These are phyloP conservation scores for Russula earlei DNA, from an alignment of 768 basidiomycete species.

Conservation along the genomic window DNA sequence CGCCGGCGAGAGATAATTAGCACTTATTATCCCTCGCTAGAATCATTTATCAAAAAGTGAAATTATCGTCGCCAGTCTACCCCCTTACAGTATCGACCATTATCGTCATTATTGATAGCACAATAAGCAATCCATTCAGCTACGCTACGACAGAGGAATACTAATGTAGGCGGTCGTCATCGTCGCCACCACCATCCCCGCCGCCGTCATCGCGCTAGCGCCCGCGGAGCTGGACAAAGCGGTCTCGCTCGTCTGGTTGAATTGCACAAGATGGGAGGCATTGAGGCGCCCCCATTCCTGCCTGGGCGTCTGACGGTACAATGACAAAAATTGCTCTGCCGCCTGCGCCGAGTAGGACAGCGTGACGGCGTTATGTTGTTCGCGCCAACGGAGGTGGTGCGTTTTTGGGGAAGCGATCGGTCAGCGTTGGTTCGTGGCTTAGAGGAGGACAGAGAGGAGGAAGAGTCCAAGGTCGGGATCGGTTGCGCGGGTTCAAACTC, in stretches of 20 bases:
- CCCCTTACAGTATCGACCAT: too few relatives aligned
- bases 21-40: too few relatives aligned
- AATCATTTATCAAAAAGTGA: too few relatives aligned
- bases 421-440: neutral
- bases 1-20: too few relatives aligned
- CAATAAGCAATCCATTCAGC: too few relatives aligned
- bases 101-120: too few relatives aligned
- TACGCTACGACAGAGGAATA: too few relatives aligned
- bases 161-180: too few relatives aligned
- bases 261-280: conserved; percentile 8
- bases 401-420: conserved; percentile 16
- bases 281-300: conserved; percentile 45
- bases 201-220: neutral
- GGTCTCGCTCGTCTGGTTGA: neutral
- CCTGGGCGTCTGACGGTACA: conserved; percentile 55
- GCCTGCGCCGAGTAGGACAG: conserved; percentile 56
- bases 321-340: conserved; percentile 54
- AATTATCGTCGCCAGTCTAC: too few relatives aligned
- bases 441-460: too few relatives aligned
- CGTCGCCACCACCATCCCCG: too few relatives aligned
- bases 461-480: conserved; percentile 7
- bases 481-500: neutral
- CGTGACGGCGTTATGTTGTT: conserved; percentile 25
- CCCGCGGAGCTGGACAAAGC: neutral
- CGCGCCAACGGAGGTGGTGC: neutral